Conservation (phyloP, 2,329 filamentous ascomycete species). For the Malbranchea zuffiana region DNA sequence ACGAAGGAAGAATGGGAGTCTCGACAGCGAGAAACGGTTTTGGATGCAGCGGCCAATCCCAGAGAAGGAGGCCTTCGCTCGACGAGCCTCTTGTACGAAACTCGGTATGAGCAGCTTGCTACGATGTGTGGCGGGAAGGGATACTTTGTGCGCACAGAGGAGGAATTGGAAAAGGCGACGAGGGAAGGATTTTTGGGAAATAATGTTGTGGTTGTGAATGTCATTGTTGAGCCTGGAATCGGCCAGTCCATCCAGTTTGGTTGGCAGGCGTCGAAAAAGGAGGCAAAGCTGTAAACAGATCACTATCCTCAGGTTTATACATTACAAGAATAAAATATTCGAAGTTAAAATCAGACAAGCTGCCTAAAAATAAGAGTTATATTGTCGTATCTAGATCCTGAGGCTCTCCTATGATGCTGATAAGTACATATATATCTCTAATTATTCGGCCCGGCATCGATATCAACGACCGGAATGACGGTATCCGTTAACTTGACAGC, state of each 20-base stretch:
- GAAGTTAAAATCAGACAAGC: no score
- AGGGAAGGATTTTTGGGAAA: conserved; percentile 39
- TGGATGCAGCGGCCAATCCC: conserved; percentile 12
- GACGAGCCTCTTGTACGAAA: conserved; percentile 44
- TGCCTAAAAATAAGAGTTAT: no score
- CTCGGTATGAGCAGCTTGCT: conserved; percentile 45
- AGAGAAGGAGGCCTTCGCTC: conserved; percentile 34
- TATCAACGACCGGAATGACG: conserved; percentile 23
- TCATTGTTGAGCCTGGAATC: conserved; percentile 44
- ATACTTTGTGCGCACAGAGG: conserved; percentile 41
- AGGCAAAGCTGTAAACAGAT: conserved; percentile 19
- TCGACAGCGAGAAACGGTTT: conserved; percentile 28
- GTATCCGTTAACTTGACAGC: conserved; percentile 28
- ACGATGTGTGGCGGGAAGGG: conserved; percentile 46
- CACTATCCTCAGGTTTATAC: no score
- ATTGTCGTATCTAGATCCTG: no score
- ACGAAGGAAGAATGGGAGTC: conserved; percentile 36
- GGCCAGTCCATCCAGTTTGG: conserved; percentile 32
- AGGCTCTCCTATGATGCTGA: no score
- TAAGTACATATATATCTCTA: no score
- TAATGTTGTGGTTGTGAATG: conserved; percentile 44
- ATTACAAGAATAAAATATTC: no score
- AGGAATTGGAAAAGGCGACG: conserved; percentile 42
- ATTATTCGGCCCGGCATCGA: no score
- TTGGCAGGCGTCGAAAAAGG: conserved; percentile 23